Percentiles rank a stretch among this genome's conserved stretches.
Evolutionary conservation across 1,139 yeast species (phyloP).

Genomic region (Taphrina flavorubra): DNA sequence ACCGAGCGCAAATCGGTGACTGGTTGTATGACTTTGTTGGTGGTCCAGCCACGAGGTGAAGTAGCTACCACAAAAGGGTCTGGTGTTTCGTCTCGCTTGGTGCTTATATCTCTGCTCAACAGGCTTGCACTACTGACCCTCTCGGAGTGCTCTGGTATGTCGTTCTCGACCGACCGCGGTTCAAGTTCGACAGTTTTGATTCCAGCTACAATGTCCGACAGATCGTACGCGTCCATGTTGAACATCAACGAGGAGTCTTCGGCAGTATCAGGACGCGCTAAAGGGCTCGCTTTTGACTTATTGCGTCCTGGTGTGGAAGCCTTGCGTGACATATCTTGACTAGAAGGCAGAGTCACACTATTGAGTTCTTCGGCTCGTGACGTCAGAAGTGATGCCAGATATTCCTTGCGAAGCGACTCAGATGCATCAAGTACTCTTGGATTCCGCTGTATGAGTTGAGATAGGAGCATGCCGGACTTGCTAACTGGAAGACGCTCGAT

Average conservation of each 20-base stretch:
- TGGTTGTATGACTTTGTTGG: not conserved
- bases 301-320: not conserved
- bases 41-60: constrained; percentile 11
- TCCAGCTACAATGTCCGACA: constrained; percentile 8
- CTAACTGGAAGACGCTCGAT: constrained; percentile 44
- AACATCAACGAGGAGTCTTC: constrained; percentile 44
- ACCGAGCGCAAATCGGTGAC: constrained; percentile 27
- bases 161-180: not conserved
- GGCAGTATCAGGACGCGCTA: not conserved
- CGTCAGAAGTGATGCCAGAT: constrained; percentile 13
- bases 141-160: not conserved
- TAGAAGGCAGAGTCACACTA: constrained; percentile 9
- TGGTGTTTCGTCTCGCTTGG: not conserved
- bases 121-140: not conserved
- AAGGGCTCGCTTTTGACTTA: constrained; percentile 9
- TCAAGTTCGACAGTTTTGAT: not conserved
- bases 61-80: not conserved
- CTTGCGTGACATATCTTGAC: constrained; percentile 5
- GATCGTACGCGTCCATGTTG: constrained; percentile 46
- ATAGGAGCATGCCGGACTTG: constrained; percentile 44
- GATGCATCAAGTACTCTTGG: constrained; percentile 34
- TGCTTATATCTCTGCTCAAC: not conserved
- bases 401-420: constrained; percentile 37
- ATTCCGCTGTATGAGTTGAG: constrained; percentile 43
- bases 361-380: not conserved